These are phyloP conservation scores for Diaporthe citriasiana DNA, from an alignment of 2,329 filamentous ascomycete genomes.

Conservation along the genomic window DNA sequence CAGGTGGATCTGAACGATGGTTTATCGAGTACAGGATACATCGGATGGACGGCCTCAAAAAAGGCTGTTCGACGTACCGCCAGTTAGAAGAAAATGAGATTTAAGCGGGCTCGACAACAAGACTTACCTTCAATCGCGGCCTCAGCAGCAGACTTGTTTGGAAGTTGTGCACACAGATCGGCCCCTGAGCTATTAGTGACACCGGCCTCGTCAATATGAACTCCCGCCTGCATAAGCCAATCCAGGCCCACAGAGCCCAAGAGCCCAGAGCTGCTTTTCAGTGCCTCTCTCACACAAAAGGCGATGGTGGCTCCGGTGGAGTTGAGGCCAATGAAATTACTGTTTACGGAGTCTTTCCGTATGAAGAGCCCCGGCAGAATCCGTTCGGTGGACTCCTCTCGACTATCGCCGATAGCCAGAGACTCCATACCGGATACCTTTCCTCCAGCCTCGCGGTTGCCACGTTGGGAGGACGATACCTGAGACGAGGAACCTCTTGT, in stretches of 20 bases:
- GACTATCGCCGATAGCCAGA: background rate
- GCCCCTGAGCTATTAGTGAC: background rate
- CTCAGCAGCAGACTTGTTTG: background rate
- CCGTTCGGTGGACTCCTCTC: background rate
- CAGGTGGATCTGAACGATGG: background rate
- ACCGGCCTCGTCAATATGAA: background rate
- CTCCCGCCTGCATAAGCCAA: background rate
- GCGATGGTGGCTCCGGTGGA: background rate
- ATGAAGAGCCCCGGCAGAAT: conserved; percentile 3
- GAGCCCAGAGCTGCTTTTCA: background rate
- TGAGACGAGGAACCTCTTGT: background rate
- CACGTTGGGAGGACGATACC: background rate
- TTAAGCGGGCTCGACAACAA: background rate
- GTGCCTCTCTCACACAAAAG: conserved; percentile 3
- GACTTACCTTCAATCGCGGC: background rate
- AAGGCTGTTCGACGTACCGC: background rate
- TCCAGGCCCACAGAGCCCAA: background rate
- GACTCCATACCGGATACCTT: background rate
- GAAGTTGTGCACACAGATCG: background rate
- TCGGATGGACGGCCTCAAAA: background rate
- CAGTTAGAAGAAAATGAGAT: background rate
- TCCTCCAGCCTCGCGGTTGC: background rate
- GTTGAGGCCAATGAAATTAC: conserved; percentile 12
- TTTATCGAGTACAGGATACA: background rate
- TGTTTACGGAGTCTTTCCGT: conserved; percentile 3